Conservation (phyloP, 176 grass and related monocot species). For the Zizania latifolia region DNA sequence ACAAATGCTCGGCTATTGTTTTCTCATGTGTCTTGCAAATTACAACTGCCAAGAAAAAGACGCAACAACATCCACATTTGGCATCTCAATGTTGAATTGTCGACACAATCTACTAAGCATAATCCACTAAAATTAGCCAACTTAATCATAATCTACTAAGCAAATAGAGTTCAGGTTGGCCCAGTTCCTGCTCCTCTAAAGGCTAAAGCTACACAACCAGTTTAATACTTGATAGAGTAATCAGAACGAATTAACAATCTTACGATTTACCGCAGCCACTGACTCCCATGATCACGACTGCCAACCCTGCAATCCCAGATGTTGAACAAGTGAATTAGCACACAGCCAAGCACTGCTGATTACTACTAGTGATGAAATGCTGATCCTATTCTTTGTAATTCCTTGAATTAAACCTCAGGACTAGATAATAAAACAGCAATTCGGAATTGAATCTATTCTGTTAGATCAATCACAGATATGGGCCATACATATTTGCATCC, state of each 20-base stretch:
- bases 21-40: neutral
- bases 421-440: neutral
- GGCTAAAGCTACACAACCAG: neutral
- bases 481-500: neutral
- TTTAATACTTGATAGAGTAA: neutral
- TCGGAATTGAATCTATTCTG: neutral
- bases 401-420: neutral
- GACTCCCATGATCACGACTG: constrained; percentile 83
- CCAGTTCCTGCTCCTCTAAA: neutral
- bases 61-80: neutral
- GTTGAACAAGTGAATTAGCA: neutral
- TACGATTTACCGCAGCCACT: constrained; percentile 95
- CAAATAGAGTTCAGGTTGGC: neutral
- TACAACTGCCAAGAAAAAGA: neutral
- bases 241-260: neutral
- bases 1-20: neutral
- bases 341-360: neutral
- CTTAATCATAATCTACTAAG: neutral
- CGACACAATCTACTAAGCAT: too few relatives aligned
- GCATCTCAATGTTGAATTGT: neutral
- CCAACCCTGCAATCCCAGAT: constrained; percentile 46
- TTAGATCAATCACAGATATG: neutral
- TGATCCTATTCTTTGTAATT: neutral
- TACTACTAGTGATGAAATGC: neutral
- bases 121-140: neutral